Evolutionary conservation across 768 basidiomycete species (phyloP).

Genomic region (Flagelloscypha sp.): DNA sequence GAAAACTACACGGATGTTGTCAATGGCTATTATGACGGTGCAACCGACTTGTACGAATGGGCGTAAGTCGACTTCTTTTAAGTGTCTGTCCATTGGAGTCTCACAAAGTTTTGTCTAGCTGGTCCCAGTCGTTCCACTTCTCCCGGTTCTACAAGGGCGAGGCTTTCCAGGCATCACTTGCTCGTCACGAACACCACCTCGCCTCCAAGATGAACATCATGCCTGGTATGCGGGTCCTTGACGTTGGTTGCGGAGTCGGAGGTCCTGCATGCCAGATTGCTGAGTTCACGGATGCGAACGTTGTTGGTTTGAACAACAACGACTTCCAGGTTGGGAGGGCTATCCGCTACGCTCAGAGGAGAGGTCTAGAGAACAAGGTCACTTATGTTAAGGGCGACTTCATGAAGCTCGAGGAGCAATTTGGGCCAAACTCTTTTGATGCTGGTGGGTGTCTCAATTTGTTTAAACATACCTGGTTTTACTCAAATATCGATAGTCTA

Average conservation of each 20-base stretch:
- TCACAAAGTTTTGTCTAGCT: too few relatives aligned
- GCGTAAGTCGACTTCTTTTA: too few relatives aligned
- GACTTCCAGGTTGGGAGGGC: constrained; percentile 62
- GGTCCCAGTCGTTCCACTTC: constrained; percentile 56
- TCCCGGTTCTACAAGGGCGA: constrained; percentile 71
- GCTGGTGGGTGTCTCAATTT: constrained; percentile 39
- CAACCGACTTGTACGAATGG: too few relatives aligned
- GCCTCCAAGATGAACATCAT: constrained; percentile 52
- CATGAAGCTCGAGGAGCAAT: constrained; percentile 59
- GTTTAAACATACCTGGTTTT: background rate
- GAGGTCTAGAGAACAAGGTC: constrained; percentile 47
- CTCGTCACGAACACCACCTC: constrained; percentile 75
- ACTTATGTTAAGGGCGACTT: constrained; percentile 65
- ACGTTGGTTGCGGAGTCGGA: constrained; percentile 72
- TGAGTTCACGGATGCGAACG: constrained; percentile 54
- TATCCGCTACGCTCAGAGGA: constrained; percentile 46
- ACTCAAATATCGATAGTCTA: constrained; percentile 32
- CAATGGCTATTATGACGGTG: constrained; percentile 96
- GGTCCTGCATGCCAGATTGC: constrained; percentile 72
- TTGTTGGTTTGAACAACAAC: constrained; percentile 67
- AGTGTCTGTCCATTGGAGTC: too few relatives aligned
- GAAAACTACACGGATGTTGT: constrained; percentile 62
- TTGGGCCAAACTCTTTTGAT: constrained; percentile 66
- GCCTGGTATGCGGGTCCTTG: constrained; percentile 66
- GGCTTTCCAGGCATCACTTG: constrained; percentile 36